Base-by-base conservation (phyloP, 495 filamentous ascomycete species). In the Penicillium antarcticum region DNA sequence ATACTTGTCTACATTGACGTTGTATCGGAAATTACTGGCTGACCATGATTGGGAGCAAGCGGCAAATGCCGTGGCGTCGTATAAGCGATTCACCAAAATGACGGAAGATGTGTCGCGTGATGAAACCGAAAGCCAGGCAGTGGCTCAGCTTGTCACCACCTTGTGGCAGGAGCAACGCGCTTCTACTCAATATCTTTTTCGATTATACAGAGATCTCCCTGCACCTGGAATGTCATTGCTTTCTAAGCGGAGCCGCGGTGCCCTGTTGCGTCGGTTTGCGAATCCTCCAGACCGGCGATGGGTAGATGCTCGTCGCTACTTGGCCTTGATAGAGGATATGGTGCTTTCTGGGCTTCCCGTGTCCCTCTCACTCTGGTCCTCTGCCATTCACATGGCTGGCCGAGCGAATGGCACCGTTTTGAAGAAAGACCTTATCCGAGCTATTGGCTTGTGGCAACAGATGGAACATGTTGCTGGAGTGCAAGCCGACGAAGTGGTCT, bases 281-380 rank as follows among this genome's bases (percentile, higher is more conserved):
- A 74, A 65, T 23, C 68, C 74, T 16, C 62, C 48, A 0, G 57
- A 74, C 38, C 67, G 71, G 34, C 69, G 74, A 23, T 67, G 65
- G 60, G 57, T 60, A 14, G 72, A 75, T 61, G 62, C 71, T 78
- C 61, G 94, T 45, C 86, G 88, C 29, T 97, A 91, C 63, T 82
- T 97, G 37, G 82, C 84, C 4, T 72, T 97, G 29, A 71, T 97
- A 13, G 87, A 91, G 45, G 92, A 98, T 63, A 85, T 92, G 75
- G 83, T 89, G 63, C 66, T 74, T 23, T 73, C 80, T 26, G 75
- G 78, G 10, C 78, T 95, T 14, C 77, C 84, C 3, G 61, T 96
- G 44, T 84, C 75, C 2, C 66, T 63, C 6, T 60, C 73, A 1
- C 80, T 96, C 63, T 98, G 91, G 91, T 94, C 85, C 39, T 83